phyloP scores from a whole-genome alignment of 2,329 filamentous ascomycete species.

The Dactylellina cionopaga region DNA sequence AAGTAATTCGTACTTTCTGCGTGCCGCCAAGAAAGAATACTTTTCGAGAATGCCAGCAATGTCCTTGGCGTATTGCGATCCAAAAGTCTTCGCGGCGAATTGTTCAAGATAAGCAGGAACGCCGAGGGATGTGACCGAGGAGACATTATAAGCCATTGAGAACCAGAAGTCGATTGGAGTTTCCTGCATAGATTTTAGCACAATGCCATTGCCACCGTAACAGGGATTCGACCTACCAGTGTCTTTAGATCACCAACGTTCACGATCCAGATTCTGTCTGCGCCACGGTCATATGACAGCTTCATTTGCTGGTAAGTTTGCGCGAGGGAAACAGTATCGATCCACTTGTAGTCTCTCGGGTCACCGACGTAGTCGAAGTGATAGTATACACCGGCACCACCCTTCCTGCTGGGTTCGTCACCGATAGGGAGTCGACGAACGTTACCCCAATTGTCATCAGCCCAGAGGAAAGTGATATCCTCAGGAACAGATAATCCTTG shows the following conservation, averaged over 20 bases:
- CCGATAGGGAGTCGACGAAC: conserved; percentile 70
- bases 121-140: conserved; percentile 61
- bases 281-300: conserved; percentile 69
- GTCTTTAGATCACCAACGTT: conserved; percentile 75
- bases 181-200: conserved; percentile 60
- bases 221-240: conserved; percentile 59
- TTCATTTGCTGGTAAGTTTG: conserved; percentile 75
- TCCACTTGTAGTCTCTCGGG: conserved; percentile 71
- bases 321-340: conserved; percentile 73
- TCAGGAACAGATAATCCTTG: conserved; percentile 72
- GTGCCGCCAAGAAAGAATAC: conserved; percentile 69
- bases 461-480: conserved; percentile 74
- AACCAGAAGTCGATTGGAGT: conserved; percentile 75
- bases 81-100: conserved; percentile 71
- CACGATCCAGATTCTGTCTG: conserved; percentile 72
- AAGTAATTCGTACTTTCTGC: conserved; percentile 72
- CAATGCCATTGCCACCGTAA: not conserved
- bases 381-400: conserved; percentile 75
- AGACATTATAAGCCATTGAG: conserved; percentile 73
- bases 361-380: conserved; percentile 71
- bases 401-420: conserved; percentile 69
- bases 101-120: conserved; percentile 68
- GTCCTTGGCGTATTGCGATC: conserved; percentile 62
- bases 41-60: conserved; percentile 67
- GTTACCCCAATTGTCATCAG: conserved; percentile 77